Conservation (phyloP, 352 stramenopile genomes). For the Phytophthora pini region DNA sequence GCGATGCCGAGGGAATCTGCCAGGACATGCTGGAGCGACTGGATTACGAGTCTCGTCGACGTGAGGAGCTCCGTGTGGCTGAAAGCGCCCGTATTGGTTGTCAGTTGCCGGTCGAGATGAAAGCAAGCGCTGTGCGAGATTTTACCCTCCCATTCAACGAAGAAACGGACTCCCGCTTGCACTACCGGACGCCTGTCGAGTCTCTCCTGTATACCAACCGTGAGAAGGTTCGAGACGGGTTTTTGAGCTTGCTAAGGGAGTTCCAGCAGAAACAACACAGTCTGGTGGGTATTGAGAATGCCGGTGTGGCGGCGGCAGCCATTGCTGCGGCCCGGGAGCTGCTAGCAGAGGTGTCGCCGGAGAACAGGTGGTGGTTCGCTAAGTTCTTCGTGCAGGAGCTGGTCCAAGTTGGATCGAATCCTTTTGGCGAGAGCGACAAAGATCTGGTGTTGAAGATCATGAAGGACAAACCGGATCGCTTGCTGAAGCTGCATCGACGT, state of each 20-base stretch:
- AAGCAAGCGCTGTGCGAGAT: constrained; percentile 54
- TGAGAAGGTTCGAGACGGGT: constrained; percentile 69
- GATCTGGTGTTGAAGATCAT: constrained; percentile 79
- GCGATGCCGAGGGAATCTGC: constrained; percentile 39
- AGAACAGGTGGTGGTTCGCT: constrained; percentile 81
- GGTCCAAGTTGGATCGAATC: constrained; percentile 70
- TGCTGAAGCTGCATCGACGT: constrained; percentile 75
- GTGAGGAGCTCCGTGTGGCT: constrained; percentile 55
- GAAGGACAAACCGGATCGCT: constrained; percentile 66
- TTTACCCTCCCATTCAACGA: constrained; percentile 74
- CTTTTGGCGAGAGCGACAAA: constrained; percentile 73
- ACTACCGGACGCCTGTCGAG: constrained; percentile 64
- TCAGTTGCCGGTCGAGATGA: constrained; percentile 60
- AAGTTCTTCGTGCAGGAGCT: constrained; percentile 79
- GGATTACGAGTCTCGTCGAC: constrained; percentile 28
- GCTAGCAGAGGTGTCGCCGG: constrained; percentile 47
- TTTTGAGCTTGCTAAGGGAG: constrained; percentile 58
- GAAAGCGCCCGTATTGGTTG: constrained; percentile 65
- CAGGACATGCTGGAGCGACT: constrained; percentile 38
- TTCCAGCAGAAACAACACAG: constrained; percentile 73
- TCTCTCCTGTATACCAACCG: constrained; percentile 68
- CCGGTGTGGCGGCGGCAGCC: constrained; percentile 32
- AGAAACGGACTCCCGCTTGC: constrained; percentile 68
- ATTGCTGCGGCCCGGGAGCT: constrained; percentile 39
- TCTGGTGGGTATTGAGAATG: constrained; percentile 47